Evolutionary conservation across 495 filamentous ascomycete genomes (phyloP).

Genomic region (Xylaria intraflava): DNA sequence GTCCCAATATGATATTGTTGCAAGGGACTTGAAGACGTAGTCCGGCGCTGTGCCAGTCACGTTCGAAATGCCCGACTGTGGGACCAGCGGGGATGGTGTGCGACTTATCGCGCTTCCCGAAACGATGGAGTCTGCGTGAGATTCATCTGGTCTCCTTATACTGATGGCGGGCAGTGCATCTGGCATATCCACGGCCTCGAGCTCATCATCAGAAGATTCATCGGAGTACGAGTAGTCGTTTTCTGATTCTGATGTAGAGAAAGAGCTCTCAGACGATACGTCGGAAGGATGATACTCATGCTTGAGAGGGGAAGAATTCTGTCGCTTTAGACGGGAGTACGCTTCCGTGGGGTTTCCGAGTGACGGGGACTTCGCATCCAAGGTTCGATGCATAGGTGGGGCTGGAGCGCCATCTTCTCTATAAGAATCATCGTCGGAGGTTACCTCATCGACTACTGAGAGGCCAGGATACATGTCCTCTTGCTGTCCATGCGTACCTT

Average conservation of each 20-base stretch:
- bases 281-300: constrained; percentile 96
- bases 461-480: constrained; percentile 29
- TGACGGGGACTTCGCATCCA: constrained; percentile 34
- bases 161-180: constrained; percentile 45
- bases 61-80: constrained; percentile 56
- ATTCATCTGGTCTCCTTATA: constrained; percentile 28
- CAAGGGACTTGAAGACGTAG: constrained; percentile 56
- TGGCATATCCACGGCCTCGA: constrained; percentile 45
- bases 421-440: constrained; percentile 39
- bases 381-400: constrained; percentile 44
- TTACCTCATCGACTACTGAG: constrained; percentile 27
- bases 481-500: constrained; percentile 4
- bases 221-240: constrained; percentile 38
- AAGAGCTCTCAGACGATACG: constrained; percentile 40
- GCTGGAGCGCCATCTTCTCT: constrained; percentile 44
- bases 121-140: constrained; percentile 23
- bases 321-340: constrained; percentile 48
- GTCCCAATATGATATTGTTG: constrained; percentile 80
- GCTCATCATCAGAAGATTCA: constrained; percentile 44
- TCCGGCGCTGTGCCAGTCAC: constrained; percentile 38
- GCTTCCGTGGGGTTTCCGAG: constrained; percentile 47
- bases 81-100: constrained; percentile 69
- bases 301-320: constrained; percentile 90
- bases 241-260: constrained; percentile 42
- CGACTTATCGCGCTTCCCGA: constrained; percentile 44